Conservation (phyloP, 2,329 filamentous ascomycete species). For the Xylariales sp. region DNA sequence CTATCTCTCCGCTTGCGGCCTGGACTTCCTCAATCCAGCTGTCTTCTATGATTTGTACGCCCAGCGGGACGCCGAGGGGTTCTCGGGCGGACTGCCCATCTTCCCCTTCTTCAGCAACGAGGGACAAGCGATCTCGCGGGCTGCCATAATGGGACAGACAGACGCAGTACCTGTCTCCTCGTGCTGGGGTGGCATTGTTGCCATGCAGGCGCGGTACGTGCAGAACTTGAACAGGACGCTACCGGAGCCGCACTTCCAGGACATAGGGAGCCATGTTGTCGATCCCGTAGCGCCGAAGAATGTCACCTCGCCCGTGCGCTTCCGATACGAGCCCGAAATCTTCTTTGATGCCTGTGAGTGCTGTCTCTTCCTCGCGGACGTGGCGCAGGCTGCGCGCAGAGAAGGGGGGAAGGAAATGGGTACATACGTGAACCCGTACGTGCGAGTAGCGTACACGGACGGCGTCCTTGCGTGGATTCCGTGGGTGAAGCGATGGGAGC, state of each 20-base stretch:
- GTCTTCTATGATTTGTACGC: slow-evolving; percentile 73
- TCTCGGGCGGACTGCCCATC: slow-evolving; percentile 57
- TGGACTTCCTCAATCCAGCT: slow-evolving; percentile 65
- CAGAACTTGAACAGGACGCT: slow-evolving; percentile 34
- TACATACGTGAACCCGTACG: slow-evolving; percentile 71
- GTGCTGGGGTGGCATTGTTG: slow-evolving; percentile 76
- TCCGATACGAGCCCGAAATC: slow-evolving; percentile 53
- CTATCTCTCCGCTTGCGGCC: slow-evolving; percentile 65
- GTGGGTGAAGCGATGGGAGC: slow-evolving; percentile 60
- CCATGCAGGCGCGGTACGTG: slow-evolving; percentile 58
- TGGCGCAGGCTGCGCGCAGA: slow-evolving; percentile 32
- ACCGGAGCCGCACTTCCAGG: slow-evolving; percentile 29
- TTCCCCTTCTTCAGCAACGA: slow-evolving; percentile 62
- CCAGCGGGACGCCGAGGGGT: slow-evolving; percentile 61
- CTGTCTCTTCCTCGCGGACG: slow-evolving; percentile 51
- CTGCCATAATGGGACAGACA: slow-evolving; percentile 55
- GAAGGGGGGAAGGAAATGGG: slow-evolving; percentile 42
- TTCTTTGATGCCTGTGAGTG: slow-evolving; percentile 64
- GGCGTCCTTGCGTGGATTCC: slow-evolving; percentile 53
- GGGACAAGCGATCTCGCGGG: slow-evolving; percentile 49
- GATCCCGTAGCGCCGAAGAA: slow-evolving; percentile 27
- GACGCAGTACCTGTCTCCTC: slow-evolving; percentile 66
- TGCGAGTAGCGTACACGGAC: slow-evolving; percentile 64
- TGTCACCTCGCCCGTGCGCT: slow-evolving; percentile 40
- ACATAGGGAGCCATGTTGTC: slow-evolving; percentile 29